phyloP scores from a whole-genome alignment of 176 grass and related monocot genomes.

The Bolboschoenus planiculmis region DNA sequence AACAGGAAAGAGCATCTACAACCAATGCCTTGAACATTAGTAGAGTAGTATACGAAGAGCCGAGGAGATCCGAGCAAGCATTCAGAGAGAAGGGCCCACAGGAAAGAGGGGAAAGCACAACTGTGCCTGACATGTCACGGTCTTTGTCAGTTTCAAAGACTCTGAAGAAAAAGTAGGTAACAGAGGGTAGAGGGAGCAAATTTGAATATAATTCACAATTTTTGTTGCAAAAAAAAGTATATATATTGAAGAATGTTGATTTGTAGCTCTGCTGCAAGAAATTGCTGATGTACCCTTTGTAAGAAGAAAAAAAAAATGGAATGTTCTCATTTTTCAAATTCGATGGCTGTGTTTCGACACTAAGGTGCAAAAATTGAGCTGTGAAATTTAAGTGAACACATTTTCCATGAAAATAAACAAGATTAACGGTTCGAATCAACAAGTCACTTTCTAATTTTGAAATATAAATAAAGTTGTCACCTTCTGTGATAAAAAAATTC shows the following conservation, averaged over 20 bases:
- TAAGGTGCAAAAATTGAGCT: background rate
- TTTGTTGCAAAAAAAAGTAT: constrained; percentile 10
- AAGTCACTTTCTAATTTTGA: no score
- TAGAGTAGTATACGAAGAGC: constrained; percentile 1
- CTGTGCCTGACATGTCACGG: constrained; percentile 22
- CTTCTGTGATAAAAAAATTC: no score
- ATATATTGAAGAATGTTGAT: background rate
- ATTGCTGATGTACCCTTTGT: background rate
- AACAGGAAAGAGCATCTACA: constrained; percentile 49
- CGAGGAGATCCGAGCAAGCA: constrained; percentile 36
- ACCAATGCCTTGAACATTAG: constrained; percentile 27
- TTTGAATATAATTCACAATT: constrained; percentile 29
- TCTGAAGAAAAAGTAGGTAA: constrained; percentile 33
- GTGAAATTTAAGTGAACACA: background rate
- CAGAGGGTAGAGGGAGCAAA: constrained; percentile 36
- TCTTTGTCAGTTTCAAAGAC: constrained; percentile 32
- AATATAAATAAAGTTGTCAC: no score
- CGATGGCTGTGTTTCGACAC: background rate
- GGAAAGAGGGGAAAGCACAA: constrained; percentile 2
- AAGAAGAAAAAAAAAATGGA: background rate
- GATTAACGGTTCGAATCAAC: no score
- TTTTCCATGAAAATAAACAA: no score
- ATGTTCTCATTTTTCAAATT: background rate
- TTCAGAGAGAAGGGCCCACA: constrained; percentile 8
- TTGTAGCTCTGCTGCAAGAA: background rate